Conservation (phyloP, 495 filamentous ascomycete species). For the Rhypophila decipiens region DNA sequence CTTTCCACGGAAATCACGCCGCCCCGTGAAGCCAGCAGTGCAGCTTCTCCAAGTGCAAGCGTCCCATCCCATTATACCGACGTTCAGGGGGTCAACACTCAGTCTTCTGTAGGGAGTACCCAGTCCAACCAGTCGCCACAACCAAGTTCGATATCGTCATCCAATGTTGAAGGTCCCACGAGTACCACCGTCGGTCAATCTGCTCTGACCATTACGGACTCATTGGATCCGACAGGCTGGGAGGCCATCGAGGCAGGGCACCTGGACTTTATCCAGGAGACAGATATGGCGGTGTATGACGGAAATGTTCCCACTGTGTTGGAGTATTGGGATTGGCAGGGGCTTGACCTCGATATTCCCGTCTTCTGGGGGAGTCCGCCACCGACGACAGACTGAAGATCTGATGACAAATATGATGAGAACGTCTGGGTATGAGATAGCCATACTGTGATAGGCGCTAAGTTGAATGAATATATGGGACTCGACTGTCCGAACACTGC, state of each 20-base stretch:
- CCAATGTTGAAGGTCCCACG: not conserved
- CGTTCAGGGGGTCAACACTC: not conserved
- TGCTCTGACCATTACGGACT: not conserved
- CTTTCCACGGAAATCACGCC: not conserved
- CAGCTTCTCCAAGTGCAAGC: not conserved
- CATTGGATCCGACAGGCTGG: constrained; percentile 11
- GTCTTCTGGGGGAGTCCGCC: constrained; percentile 9
- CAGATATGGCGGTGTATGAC: constrained; percentile 5
- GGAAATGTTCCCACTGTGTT: constrained; percentile 11
- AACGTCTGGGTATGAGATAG: too few species aligned
- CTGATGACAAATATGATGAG: too few species aligned
- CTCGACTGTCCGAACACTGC: too few species aligned
- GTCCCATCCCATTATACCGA: not conserved
- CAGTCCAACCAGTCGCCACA: not conserved
- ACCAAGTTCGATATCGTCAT: too few species aligned
- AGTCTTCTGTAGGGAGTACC: not conserved
- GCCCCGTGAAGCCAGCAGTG: not conserved
- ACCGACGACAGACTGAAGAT: too few species aligned
- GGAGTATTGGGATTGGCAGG: constrained; percentile 22
- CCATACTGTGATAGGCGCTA: too few species aligned
- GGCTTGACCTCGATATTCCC: constrained; percentile 17
- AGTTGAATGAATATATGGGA: too few species aligned
- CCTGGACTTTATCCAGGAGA: constrained; percentile 3
- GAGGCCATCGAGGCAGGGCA: not conserved
- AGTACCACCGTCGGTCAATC: not conserved